Evolutionary conservation across 805 yeast species (phyloP), one percentile per base, ranked within the genome.

Genomic region (Saturnispora saitoi): DNA sequence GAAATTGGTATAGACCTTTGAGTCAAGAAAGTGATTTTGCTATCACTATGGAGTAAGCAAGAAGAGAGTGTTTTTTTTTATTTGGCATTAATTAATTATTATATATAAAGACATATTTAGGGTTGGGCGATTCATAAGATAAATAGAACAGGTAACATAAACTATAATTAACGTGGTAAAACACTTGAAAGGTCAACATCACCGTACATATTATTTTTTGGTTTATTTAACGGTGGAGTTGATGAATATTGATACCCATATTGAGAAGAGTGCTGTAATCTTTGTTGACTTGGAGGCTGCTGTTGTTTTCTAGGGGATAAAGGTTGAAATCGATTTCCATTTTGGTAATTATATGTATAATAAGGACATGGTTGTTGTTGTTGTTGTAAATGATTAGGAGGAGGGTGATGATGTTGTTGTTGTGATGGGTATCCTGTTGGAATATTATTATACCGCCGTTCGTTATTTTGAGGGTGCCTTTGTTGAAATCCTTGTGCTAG

Each of bases 131-230:
- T 34, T 34, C 17, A 17, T 34, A 15, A 10, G 15, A 34, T 34
- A 34, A 17, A 34, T 34, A 34, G 20, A 24, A 24, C 28, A 17
- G 38, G 24, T 34, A 34, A 34, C 11, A 17, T 15, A 22, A 22
- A 14, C 29, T 17, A 24, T 24, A 20, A 17, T 34, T 40, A 51
- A 8, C 53, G 42, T 26, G 53, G 51, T 36, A 48, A 42, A 24
- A 48, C 46, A 24, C 38, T 11, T 3, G 53, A 51, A 12, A 48
- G 45, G 48, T 51, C 51, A 38, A 48, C 49, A 37, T 48, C 31
- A 20, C 40, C 47, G 32, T 37, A 45, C 17, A 32, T 30, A 9
- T 22, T 45, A 22, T 12, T 36, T 17, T 47, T 50, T 28, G 48
- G 45, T 40, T 19, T 28, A 12, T 20, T 32, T 7, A 44, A 14